Conservation (phyloP, 176 grass and related monocot species). For the Eragrostis curvula region DNA sequence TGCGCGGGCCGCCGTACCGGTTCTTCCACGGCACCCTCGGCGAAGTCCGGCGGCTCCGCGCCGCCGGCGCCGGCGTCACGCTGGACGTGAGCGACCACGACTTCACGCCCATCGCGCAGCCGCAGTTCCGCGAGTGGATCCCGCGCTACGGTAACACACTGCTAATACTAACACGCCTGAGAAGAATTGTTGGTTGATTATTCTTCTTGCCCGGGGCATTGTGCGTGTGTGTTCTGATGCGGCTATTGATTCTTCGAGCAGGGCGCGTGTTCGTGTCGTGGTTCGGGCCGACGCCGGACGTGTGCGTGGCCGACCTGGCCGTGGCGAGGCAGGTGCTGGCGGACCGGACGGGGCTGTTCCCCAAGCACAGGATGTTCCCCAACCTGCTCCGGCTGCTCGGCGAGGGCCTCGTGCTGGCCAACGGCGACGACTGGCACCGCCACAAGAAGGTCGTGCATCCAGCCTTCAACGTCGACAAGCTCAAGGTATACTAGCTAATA, state of each 20-base stretch:
- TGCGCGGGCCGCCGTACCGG: constrained; percentile 38
- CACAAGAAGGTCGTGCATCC: constrained; percentile 64
- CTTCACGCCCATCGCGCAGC: constrained; percentile 49
- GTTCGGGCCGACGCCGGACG: constrained; percentile 48
- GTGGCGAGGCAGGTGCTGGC: constrained; percentile 56
- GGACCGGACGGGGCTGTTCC: constrained; percentile 54
- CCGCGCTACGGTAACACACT: constrained; percentile 48
- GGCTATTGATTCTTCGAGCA: no score
- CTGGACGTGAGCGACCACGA: constrained; percentile 53
- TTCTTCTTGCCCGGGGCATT: no score
- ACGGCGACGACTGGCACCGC: constrained; percentile 63
- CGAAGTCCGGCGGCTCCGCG: constrained; percentile 50
- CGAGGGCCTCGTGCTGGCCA: constrained; percentile 39
- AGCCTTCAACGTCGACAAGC: constrained; percentile 71
- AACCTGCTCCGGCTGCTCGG: constrained; percentile 41
- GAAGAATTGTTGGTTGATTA: no score
- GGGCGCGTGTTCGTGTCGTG: constrained; percentile 59
- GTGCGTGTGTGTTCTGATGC: no score
- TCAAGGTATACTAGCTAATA: constrained; percentile 54
- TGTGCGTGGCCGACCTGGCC: constrained; percentile 54
- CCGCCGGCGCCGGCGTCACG: constrained; percentile 22
- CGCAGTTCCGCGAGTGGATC: constrained; percentile 57
- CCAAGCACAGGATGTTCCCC: constrained; percentile 36
- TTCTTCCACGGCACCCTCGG: constrained; percentile 49
- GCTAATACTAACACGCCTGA: no score